phyloP scores from a whole-genome alignment of 2,329 filamentous ascomycete species.

The Dendryphion nanum region DNA sequence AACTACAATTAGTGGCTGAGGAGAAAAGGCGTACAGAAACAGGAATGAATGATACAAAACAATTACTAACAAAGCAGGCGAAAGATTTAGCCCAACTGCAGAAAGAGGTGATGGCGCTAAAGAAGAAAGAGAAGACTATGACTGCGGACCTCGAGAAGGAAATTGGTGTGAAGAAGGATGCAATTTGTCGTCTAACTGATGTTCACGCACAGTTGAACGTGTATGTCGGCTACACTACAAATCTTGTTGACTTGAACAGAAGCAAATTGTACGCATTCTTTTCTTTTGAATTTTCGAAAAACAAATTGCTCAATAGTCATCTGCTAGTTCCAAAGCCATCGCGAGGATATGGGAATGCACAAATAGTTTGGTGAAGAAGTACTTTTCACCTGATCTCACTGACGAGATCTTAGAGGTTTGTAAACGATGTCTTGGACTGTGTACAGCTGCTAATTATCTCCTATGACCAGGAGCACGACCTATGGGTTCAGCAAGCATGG shows the following conservation, averaged over 20 bases:
- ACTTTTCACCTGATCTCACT: conserved; percentile 3
- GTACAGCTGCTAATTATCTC: background rate
- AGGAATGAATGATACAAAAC: too few species aligned
- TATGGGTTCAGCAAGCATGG: conserved; percentile 2
- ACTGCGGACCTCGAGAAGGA: background rate
- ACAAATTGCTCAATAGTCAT: too few species aligned
- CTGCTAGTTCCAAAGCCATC: too few species aligned
- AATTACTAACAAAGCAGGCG: too few species aligned
- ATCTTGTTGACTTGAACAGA: conserved; percentile 1
- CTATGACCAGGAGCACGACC: background rate
- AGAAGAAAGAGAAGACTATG: background rate
- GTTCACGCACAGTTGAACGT: background rate
- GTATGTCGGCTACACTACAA: conserved; percentile 1
- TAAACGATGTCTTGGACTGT: background rate
- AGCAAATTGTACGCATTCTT: conserved; percentile 1
- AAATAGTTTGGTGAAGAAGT: conserved; percentile 4
- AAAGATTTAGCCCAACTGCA: background rate
- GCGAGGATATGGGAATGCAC: conserved; percentile 1
- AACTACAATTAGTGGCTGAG: background rate
- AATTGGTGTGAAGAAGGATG: background rate
- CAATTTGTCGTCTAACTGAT: background rate
- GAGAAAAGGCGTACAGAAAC: background rate
- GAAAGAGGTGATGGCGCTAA: background rate
- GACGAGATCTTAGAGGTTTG: conserved; percentile 3
- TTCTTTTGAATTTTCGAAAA: too few species aligned